Base-by-base conservation (phyloP, 2,329 filamentous ascomycete genomes). In the Talaromyces sp. region DNA sequence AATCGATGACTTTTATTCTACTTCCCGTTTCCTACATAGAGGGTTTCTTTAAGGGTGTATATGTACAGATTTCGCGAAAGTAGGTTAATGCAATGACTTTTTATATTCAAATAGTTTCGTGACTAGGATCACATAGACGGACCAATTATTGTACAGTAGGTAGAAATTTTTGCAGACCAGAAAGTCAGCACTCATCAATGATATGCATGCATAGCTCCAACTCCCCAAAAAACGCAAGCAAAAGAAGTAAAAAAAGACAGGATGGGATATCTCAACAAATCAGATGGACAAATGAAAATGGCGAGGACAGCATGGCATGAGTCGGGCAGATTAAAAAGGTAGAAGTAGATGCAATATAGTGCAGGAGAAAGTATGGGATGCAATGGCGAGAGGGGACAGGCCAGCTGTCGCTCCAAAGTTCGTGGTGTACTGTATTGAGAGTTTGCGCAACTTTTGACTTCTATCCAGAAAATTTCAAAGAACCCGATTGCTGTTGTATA, bases 301-400 rank as follows among this genome's bases (percentile, higher is more conserved):
- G 27, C 7, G 59, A 41, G 37, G 19, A 45, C 19, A 37, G 3
- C 14, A 45, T 33, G 48, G 3, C 14, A 27, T n/a, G 4, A 22
- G 13, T 16, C 13, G 47, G 16, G 1, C 19, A 3, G 8, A 45
- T 47, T 39, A 56, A 39, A 33, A 33, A 24, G 5, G 22, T 41
- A 7, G 56, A 64, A 19, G 56, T 16, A 65, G 66, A 60, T 54
- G 67, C 64, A 70, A 60, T 60, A 71, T 69, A 63, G 67, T 48
- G 35, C 24, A 59, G 19, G 27, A 59, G 56, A 59, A 59, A 8
- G 33, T 33, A 59, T 41, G 37, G 31, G 52, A 39, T 24, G 33
- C 31, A 45, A 31, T 31, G 13, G 35, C 10, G 19, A 39, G 24
- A 27, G 31, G 11, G n/a, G 56, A 41, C 56, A 41, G 39, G 56